phyloP scores from a whole-genome alignment of 495 filamentous ascomycete species.

The Cudoniella acicularis region DNA sequence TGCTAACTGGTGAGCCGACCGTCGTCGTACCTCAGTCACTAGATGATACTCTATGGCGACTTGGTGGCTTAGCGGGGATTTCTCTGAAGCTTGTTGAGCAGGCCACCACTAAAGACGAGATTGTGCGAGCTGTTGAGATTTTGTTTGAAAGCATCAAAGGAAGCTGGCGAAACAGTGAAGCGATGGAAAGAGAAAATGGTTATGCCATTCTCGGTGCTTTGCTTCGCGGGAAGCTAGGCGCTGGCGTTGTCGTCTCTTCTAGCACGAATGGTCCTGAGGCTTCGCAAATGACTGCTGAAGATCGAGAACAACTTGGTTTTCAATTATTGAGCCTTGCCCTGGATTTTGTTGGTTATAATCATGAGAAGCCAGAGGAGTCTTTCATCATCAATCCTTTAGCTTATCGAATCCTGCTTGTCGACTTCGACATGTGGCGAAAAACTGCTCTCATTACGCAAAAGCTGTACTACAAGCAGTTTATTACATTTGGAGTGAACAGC shows the following conservation, averaged over 20 bases:
- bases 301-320: conserved; percentile 61
- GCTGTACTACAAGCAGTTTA: conserved; percentile 89
- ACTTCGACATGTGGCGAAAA: conserved; percentile 87
- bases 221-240: conserved; percentile 71
- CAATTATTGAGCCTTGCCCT: conserved; percentile 74
- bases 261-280: conserved; percentile 31
- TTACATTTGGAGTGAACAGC: conserved; percentile 75
- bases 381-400: conserved; percentile 95
- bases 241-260: conserved; percentile 37
- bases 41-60: conserved; percentile 88
- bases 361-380: conserved; percentile 70
- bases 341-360: conserved; percentile 81
- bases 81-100: conserved; percentile 78
- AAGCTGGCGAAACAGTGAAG: conserved; percentile 96
- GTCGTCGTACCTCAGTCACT: conserved; percentile 73
- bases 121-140: conserved; percentile 75
- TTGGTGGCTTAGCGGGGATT: conserved; percentile 82
- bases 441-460: conserved; percentile 69
- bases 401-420: conserved; percentile 85
- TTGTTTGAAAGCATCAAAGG: conserved; percentile 78
- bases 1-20: conserved; percentile 82
- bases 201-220: conserved; percentile 82
- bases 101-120: conserved; percentile 60
- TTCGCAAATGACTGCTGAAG: conserved; percentile 41
- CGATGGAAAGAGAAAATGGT: conserved; percentile 93